Percentiles rank a stretch among this genome's conserved stretches.
Evolutionary conservation across 2,329 filamentous ascomycete species (phyloP).

Genomic region (Microcyclosporella mali): DNA sequence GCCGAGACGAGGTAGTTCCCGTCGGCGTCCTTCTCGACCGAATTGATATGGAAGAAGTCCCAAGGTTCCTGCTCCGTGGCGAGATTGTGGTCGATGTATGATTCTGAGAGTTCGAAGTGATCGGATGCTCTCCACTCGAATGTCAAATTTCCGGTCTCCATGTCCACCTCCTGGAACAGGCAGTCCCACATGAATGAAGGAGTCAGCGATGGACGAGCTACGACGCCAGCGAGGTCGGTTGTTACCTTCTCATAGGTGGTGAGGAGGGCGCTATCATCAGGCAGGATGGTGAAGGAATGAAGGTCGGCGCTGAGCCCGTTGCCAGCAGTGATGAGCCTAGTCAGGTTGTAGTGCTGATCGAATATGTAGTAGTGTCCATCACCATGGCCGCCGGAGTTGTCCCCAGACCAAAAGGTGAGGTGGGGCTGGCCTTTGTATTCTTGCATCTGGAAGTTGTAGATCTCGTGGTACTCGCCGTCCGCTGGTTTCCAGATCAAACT

Average conservation of each 20-base stretch:
- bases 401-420: constrained; percentile 45
- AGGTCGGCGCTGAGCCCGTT: constrained; percentile 35
- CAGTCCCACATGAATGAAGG: constrained; percentile 29
- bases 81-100: constrained; percentile 29
- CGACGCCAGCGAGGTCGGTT: constrained; percentile 8
- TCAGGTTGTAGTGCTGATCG: constrained; percentile 28
- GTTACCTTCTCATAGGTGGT: constrained; percentile 31
- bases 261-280: constrained; percentile 36
- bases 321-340: constrained; percentile 33
- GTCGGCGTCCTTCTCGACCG: constrained; percentile 45
- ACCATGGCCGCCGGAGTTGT: constrained; percentile 42
- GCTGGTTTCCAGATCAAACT: constrained; percentile 19
- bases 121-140: constrained; percentile 55
- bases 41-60: constrained; percentile 53
- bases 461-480: constrained; percentile 25
- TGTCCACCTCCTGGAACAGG: constrained; percentile 37
- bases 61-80: constrained; percentile 41
- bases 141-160: constrained; percentile 47
- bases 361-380: constrained; percentile 43
- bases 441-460: constrained; percentile 44
- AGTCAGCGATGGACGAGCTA: not conserved
- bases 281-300: constrained; percentile 39
- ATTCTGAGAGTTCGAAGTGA: constrained; percentile 44
- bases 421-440: constrained; percentile 39
- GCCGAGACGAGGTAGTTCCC: constrained; percentile 52